Evolutionary conservation across 768 basidiomycete species (phyloP).

Genomic region (Termitomyces sp.): DNA sequence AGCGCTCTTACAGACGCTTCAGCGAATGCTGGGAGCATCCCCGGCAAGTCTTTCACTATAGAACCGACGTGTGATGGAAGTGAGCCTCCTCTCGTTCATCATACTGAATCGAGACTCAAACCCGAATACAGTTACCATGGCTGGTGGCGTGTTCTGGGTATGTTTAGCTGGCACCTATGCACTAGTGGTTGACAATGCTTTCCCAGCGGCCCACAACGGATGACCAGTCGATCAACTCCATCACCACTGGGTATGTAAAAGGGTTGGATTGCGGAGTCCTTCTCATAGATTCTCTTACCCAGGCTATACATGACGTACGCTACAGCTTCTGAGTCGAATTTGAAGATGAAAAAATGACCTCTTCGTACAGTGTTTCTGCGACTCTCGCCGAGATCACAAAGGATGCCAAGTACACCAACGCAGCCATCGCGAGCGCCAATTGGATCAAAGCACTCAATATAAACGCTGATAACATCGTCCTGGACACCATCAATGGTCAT

Average conservation of each 20-base stretch:
- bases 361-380: constrained; percentile 38
- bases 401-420: constrained; percentile 40
- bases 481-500: constrained; percentile 44
- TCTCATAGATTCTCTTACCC: neutral
- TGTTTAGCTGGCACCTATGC: neutral
- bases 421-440: constrained; percentile 42
- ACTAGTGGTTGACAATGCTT: neutral
- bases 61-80: constrained; percentile 41
- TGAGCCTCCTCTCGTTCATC: constrained; percentile 17
- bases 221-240: constrained; percentile 43
- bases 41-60: constrained; percentile 39
- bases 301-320: constrained; percentile 15
- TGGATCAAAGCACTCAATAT: constrained; percentile 48
- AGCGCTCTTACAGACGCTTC: constrained; percentile 42
- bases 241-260: constrained; percentile 41
- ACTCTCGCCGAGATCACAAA: constrained; percentile 44
- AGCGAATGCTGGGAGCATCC: constrained; percentile 31
- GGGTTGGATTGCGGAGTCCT: neutral
- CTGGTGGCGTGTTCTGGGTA: constrained; percentile 56
- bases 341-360: neutral
- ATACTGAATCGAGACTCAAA: neutral
- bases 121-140: constrained; percentile 37
- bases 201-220: constrained; percentile 38
- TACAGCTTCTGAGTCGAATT: neutral
- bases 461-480: constrained; percentile 34